Conservation (phyloP, 495 filamentous ascomycete genomes). For the Acidiella bohemica region DNA sequence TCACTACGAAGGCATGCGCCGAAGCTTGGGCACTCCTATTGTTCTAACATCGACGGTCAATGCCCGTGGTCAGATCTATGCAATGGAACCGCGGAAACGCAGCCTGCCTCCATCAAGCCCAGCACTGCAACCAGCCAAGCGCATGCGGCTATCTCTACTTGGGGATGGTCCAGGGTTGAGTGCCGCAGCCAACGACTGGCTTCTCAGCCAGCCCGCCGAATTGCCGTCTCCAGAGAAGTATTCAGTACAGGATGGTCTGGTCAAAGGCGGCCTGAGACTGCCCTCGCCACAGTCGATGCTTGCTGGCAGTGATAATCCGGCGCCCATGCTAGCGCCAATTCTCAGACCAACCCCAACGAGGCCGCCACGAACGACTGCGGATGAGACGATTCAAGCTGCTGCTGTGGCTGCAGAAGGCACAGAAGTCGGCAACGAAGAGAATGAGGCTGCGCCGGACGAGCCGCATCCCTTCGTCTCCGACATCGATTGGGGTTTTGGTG, state of each 20-base stretch:
- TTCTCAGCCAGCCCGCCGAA: background rate
- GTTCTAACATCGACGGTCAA: background rate
- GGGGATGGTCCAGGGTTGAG: background rate
- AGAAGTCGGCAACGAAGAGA: no score
- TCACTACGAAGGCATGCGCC: no score
- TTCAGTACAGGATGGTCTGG: background rate
- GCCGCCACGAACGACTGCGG: no score
- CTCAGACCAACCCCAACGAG: no score
- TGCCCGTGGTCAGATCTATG: background rate
- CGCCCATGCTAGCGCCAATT: no score
- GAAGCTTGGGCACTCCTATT: background rate
- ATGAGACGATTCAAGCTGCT: no score
- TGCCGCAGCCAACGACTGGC: background rate
- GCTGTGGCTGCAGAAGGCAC: no score
- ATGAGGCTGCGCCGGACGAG: background rate
- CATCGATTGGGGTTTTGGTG: no score
- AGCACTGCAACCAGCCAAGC: background rate
- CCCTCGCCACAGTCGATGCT: no score
- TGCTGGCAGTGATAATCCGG: no score
- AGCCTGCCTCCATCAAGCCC: background rate
- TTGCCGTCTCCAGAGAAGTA: background rate
- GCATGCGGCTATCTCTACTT: conserved; percentile 1
- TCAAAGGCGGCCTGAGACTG: no score
- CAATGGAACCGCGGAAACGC: background rate
- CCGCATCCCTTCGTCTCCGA: background rate